Conservation (phyloP, 1,284 basidiomycete genomes). For the Cerrena zonata region DNA sequence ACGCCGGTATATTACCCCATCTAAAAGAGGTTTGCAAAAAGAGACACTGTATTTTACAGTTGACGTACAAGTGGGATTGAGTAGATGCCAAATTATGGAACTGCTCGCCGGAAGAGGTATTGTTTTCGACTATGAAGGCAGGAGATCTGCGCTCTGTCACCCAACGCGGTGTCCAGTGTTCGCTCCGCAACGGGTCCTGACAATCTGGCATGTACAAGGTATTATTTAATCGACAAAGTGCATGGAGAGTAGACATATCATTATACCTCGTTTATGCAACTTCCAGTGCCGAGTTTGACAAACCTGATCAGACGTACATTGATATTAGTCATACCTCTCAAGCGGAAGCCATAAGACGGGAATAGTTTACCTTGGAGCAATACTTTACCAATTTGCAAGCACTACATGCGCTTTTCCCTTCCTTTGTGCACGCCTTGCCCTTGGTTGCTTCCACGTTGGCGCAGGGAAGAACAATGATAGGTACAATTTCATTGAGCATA, state of each 20-base stretch:
- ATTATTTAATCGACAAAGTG: no score
- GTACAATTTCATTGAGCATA: no score
- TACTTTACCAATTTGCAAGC: background rate
- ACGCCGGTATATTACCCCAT: constrained; percentile 31
- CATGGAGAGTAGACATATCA: no score
- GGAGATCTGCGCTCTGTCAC: constrained; percentile 18
- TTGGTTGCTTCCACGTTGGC: background rate
- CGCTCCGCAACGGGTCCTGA: constrained; percentile 21
- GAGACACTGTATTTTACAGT: no score
- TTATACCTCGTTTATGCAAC: background rate
- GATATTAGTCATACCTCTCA: no score
- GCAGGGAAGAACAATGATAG: no score
- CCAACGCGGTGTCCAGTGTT: constrained; percentile 26
- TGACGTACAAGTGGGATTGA: constrained; percentile 17
- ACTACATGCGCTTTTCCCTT: background rate
- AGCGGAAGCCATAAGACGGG: background rate
- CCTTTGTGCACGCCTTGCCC: background rate
- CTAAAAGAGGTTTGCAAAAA: constrained; percentile 11
- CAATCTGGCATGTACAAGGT: constrained; percentile 10
- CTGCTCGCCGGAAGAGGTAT: no score
- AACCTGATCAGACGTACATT: background rate
- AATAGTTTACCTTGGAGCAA: constrained; percentile 1
- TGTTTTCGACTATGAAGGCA: constrained; percentile 13
- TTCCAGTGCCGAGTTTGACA: background rate
- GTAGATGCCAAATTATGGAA: no score